These are phyloP conservation scores for Annulohypoxylon stygium DNA, from an alignment of 495 filamentous ascomycete genomes.

Conservation along the genomic window DNA sequence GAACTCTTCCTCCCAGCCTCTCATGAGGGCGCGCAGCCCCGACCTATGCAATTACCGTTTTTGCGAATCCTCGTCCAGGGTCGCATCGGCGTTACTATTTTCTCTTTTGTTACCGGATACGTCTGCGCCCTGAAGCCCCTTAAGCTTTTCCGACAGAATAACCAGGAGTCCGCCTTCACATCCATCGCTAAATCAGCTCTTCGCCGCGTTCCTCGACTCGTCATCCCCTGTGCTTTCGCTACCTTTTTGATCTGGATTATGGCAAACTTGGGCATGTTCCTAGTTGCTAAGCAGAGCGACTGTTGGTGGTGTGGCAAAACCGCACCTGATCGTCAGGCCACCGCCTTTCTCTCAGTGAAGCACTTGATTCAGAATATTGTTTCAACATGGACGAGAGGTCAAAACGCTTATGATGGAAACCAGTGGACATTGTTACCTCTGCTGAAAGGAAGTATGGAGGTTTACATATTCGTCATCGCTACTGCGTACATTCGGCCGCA, in stretches of 20 bases:
- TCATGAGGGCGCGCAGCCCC: constrained; percentile 60
- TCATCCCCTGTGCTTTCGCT: constrained; percentile 71
- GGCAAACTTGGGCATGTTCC: constrained; percentile 70
- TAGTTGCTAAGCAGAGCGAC: constrained; percentile 67
- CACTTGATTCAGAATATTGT: constrained; percentile 61
- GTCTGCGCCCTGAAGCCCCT: constrained; percentile 76
- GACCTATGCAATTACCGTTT: constrained; percentile 70
- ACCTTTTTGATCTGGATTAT: constrained; percentile 69
- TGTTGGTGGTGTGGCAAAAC: constrained; percentile 72
- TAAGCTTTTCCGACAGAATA: constrained; percentile 68
- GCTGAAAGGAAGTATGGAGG: constrained; percentile 71
- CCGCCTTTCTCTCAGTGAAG: constrained; percentile 53
- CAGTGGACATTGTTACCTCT: constrained; percentile 77
- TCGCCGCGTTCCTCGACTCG: constrained; percentile 72
- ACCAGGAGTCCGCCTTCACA: constrained; percentile 64
- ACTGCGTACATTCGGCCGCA: constrained; percentile 68
- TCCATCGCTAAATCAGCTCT: constrained; percentile 73
- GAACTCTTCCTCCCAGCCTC: constrained; percentile 69
- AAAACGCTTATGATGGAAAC: constrained; percentile 72
- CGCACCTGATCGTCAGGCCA: constrained; percentile 60
- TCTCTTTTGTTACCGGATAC: constrained; percentile 76
- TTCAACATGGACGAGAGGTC: constrained; percentile 69
- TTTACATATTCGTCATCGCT: constrained; percentile 69
- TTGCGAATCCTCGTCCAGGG: constrained; percentile 74
- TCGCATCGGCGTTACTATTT: constrained; percentile 74